Evolutionary conservation across 2,329 filamentous ascomycete genomes (phyloP), one percentile per base, ranked within the genome.

Genomic region (Penicillium psychrosexuale): DNA sequence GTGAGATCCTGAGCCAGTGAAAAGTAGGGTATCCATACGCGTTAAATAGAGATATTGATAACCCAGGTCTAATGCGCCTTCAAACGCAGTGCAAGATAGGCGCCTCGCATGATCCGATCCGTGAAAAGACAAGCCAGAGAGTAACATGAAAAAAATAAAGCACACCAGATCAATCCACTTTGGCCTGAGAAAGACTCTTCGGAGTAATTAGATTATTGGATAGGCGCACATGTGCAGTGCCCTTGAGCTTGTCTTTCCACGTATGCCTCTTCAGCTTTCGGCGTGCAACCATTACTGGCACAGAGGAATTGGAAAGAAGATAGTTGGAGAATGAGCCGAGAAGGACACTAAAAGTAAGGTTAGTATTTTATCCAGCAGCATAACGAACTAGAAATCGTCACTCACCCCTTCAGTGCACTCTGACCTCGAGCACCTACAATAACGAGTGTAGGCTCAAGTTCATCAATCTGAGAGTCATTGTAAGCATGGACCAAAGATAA

Each of bases 291-390:
- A 99, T 99, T 57, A 99, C 94, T 0, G 94, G 94, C 15, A 96
- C 91, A 2, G 90, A 96, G 60, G 91, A 96, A 77, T 97, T 97
- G 36, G 91, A 96, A 31, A 99, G 92, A 8, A 99, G 81, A 69
- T 99, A 99, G 71, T 97, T 97, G 57, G 90, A 96, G 74, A 99
- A 97, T 0, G 92, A 97, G 27, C 94, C 94, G 30, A 99, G 82
- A 57, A 99, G 87, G 22, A 97, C 93, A 69, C 92, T 95, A 64
- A 19, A 5, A 39, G 33, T 13, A n/a, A 24, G 15, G 45, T 63
- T 49, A 65, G 57, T 15, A 47, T 39, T n/a, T 12, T n/a, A 12
- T 28, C 15, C 8, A 3, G 13, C 15, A 8, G 12, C 17, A 36
- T 3, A 13, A 17, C 2, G 6, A 28, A 40, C 3, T 50, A 24